phyloP scores from a whole-genome alignment of 1,284 basidiomycete genomes.

The Peniophora sp. region DNA sequence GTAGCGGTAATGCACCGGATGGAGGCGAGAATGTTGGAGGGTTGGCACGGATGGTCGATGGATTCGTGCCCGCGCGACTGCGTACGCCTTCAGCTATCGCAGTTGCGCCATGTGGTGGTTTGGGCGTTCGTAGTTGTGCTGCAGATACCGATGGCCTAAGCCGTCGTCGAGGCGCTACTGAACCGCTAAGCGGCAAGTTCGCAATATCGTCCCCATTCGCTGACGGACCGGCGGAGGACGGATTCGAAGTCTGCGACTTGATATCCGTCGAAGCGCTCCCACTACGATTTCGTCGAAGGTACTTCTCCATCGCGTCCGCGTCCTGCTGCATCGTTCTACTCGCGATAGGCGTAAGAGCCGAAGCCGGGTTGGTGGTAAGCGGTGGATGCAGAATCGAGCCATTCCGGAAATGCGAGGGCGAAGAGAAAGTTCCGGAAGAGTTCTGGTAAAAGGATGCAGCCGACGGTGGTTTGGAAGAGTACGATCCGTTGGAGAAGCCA shows the following conservation, averaged over 20 bases:
- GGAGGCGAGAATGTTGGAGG: constrained; percentile 27
- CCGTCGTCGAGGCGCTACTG: constrained; percentile 47
- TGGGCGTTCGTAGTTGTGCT: constrained; percentile 54
- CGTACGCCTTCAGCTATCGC: constrained; percentile 35
- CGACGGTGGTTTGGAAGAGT: constrained; percentile 13
- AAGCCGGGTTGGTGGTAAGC: constrained; percentile 31
- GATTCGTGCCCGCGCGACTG: constrained; percentile 62
- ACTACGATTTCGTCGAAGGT: constrained; percentile 69
- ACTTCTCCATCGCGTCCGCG: constrained; percentile 79
- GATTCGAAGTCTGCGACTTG: constrained; percentile 45
- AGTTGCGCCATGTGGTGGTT: constrained; percentile 27
- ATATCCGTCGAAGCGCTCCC: constrained; percentile 70
- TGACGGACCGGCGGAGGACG: constrained; percentile 40
- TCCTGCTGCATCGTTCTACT: constrained; percentile 72
- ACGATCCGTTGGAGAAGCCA: neutral
- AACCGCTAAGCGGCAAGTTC: constrained; percentile 42
- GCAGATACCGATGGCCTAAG: constrained; percentile 70
- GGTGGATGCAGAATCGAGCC: constrained; percentile 22
- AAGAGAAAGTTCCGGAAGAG: constrained; percentile 34
- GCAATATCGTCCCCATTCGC: constrained; percentile 46
- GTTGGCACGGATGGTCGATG: constrained; percentile 23
- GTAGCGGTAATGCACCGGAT: constrained; percentile 10
- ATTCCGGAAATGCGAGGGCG: constrained; percentile 32
- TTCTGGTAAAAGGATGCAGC: constrained; percentile 16
- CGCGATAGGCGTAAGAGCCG: constrained; percentile 62